phyloP scores from a whole-genome alignment of 768 basidiomycete species.

The Rubroboletus pulcherrimus region DNA sequence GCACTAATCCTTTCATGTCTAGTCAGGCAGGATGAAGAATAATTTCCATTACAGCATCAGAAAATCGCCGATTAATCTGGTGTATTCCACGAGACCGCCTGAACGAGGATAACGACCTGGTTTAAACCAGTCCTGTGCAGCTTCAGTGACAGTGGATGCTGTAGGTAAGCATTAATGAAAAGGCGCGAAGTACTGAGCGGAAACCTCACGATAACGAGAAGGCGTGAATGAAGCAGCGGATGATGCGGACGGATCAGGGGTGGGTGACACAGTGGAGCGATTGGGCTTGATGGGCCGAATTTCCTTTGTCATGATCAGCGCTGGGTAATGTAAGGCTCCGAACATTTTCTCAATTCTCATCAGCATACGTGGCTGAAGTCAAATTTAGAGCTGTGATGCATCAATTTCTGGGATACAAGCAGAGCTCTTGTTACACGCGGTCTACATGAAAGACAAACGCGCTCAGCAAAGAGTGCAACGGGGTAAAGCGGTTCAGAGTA shows the following conservation, averaged over 20 bases:
- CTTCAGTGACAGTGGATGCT: constrained; percentile 17
- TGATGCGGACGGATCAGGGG: constrained; percentile 28
- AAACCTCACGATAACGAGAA: constrained; percentile 31
- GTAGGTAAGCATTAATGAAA: constrained; percentile 27
- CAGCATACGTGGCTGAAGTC: constrained; percentile 2
- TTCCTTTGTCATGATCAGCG: constrained; percentile 31
- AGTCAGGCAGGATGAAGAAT: constrained; percentile 8
- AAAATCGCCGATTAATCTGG: constrained; percentile 15
- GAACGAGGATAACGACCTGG: constrained; percentile 14
- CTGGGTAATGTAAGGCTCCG: constrained; percentile 8
- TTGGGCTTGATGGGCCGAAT: not conserved
- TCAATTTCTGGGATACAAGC: constrained; percentile 1
- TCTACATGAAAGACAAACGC: constrained; percentile 8
- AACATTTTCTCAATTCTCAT: constrained; percentile 7
- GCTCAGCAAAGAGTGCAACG: constrained; percentile 15
- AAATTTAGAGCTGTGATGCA: constrained; percentile 5
- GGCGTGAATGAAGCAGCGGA: constrained; percentile 24
- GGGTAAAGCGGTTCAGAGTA: constrained; percentile 16
- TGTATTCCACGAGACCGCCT: constrained; percentile 6
- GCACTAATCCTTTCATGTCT: constrained; percentile 6
- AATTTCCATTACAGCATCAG: constrained; percentile 10
- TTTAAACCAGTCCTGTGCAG: constrained; percentile 7
- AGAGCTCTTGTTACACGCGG: constrained; percentile 2
- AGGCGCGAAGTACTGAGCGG: constrained; percentile 19
- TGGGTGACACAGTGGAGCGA: constrained; percentile 20